Base-by-base conservation (phyloP, 345 rosid genomes). In the Iberis pinnata region DNA sequence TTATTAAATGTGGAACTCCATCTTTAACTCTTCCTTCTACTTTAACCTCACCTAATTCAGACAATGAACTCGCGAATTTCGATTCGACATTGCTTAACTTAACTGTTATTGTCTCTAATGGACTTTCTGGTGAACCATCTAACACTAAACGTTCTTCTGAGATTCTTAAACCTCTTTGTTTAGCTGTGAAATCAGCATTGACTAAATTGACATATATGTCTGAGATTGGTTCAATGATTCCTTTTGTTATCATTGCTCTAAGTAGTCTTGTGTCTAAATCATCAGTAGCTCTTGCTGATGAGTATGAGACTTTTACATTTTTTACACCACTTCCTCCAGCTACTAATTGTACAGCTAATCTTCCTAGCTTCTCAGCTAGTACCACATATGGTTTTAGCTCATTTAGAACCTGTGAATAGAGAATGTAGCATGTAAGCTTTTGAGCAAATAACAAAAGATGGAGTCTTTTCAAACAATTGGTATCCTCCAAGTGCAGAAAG, bases 171-270 rank as follows among this genome's bases (percentile, higher is more conserved):
- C 95, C 95, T 72, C 95, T 83, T 71, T 86, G 95, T 50, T 86
- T 86, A 18, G 96, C 89, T 36, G 96, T 77, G 73, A 75, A 84
- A 67, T 84, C 96, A 8, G 96, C 96, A 56, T 88, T 88, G 25
- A 88, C 94, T 68, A 88, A 70, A 78, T 88, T 88, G 43, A 88
- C 84, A 19, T 78, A 88, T 27, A 84, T 93, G 49, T 69, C 62
- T 37, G 94, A 84, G 63, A 88, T 88, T 37, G 96, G 94, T 67
- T 88, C 96, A 9, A 88, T 82, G 49, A 84, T 64, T 53, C 94
- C 96, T 77, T 84, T 84, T 17, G 74, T 78, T 69, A 84, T 84
- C 96, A 88, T 84, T 48, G 96, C 96, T n/a, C 96, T 78, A 25
- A 84, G 78, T 44, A 88, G 78, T 67, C 96, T 88, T 11, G 96